Conservation (phyloP, 495 filamentous ascomycete genomes). For the Cetradonia linearis region DNA sequence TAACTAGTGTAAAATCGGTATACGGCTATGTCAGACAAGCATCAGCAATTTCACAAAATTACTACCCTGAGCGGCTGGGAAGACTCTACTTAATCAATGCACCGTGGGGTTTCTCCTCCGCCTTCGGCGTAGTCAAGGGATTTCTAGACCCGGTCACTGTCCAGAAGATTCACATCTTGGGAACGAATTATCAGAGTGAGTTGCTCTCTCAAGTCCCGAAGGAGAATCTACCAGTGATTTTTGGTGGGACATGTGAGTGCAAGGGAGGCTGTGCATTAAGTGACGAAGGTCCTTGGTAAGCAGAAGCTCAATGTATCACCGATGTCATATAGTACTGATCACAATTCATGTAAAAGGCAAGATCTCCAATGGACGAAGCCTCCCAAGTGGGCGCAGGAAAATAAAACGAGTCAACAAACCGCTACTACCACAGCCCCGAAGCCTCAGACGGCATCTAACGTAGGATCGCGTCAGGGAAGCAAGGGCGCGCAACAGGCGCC, state of each 20-base stretch:
- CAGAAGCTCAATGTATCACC: not conserved
- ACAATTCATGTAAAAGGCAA: slow-evolving; percentile 28
- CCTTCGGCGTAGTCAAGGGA: slow-evolving; percentile 74
- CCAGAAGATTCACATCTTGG: slow-evolving; percentile 87
- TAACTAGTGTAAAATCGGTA: slow-evolving; percentile 68
- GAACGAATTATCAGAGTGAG: slow-evolving; percentile 68
- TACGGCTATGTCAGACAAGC: slow-evolving; percentile 60
- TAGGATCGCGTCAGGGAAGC: slow-evolving; percentile 1
- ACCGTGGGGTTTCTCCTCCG: slow-evolving; percentile 80
- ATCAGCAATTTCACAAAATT: slow-evolving; percentile 72
- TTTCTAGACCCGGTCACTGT: slow-evolving; percentile 97
- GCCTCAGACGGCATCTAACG: slow-evolving; percentile 13
- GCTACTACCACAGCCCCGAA: slow-evolving; percentile 15
- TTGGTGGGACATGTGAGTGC: slow-evolving; percentile 79
- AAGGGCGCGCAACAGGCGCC: slow-evolving; percentile 14
- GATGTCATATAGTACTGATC: not conserved
- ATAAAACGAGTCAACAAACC: slow-evolving; percentile 30
- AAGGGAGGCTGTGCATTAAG: slow-evolving; percentile 75
- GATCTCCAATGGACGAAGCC: slow-evolving; percentile 62
- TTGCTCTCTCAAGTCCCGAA: slow-evolving; percentile 73
- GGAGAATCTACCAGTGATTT: slow-evolving; percentile 81
- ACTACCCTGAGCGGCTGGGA: slow-evolving; percentile 91
- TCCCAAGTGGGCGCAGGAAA: slow-evolving; percentile 55
- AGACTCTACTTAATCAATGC: slow-evolving; percentile 95
- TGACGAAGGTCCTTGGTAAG: slow-evolving; percentile 77